phyloP scores from a whole-genome alignment of 768 basidiomycete genomes.

The Suillus occidentalis region DNA sequence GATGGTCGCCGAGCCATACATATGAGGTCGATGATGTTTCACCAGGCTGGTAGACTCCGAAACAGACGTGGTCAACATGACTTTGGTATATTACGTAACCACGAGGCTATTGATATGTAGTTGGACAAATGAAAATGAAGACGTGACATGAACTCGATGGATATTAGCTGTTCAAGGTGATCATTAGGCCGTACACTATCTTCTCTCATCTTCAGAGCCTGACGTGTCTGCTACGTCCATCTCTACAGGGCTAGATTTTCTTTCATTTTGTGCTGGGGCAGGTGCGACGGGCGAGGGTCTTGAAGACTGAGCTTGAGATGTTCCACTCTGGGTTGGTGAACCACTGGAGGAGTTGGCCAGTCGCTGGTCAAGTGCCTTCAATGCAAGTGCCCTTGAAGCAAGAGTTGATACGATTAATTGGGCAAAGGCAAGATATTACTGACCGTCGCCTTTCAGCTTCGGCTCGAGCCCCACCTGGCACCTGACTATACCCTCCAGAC shows the following conservation, averaged over 20 bases:
- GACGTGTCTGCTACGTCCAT: constrained; percentile 17
- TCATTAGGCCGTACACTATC: constrained; percentile 20
- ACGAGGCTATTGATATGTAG: constrained; percentile 5
- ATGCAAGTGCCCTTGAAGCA: constrained; percentile 76
- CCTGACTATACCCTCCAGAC: constrained; percentile 64
- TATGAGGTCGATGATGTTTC: constrained; percentile 2
- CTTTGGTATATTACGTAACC: constrained; percentile 24
- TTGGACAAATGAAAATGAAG: constrained; percentile 1
- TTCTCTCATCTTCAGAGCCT: constrained; percentile 21
- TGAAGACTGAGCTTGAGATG: constrained; percentile 29
- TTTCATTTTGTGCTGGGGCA: constrained; percentile 34
- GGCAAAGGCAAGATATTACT: constrained; percentile 19
- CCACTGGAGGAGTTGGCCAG: constrained; percentile 58
- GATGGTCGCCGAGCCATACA: constrained; percentile 43
- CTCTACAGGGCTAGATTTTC: constrained; percentile 24
- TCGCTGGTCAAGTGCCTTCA: constrained; percentile 95
- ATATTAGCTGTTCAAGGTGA: constrained; percentile 12
- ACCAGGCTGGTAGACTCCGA: neutral
- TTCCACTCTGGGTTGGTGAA: constrained; percentile 31
- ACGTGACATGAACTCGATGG: neutral
- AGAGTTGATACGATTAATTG: constrained; percentile 9
- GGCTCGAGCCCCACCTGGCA: constrained; percentile 88
- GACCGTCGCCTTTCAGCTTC: constrained; percentile 96
- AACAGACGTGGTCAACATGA: constrained; percentile 1
- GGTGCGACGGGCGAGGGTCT: constrained; percentile 29